Conservation (phyloP, 139 green algal species). For the Chlorella sp. region DNA sequence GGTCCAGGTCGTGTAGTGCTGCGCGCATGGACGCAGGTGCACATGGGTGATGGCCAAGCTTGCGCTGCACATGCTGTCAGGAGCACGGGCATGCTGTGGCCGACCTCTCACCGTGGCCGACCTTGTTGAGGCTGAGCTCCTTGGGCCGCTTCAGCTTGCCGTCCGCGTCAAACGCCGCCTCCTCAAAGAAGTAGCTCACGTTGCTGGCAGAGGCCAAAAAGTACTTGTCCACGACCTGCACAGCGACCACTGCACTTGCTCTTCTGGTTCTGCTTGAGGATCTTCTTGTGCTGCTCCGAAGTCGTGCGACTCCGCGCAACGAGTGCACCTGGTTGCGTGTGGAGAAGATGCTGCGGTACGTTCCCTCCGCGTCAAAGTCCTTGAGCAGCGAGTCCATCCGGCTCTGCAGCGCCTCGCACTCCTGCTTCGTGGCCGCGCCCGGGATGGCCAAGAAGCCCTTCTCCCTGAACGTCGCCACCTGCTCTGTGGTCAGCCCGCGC, state of each 20-base stretch:
- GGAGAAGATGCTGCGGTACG: neutral
- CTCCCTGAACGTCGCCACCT: neutral
- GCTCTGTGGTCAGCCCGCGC: too few relatives aligned
- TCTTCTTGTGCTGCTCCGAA: too few relatives aligned
- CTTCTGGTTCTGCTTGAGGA: too few relatives aligned
- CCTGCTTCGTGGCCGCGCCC: neutral
- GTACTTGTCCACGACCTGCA: constrained; percentile 55
- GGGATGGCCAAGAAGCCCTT: neutral
- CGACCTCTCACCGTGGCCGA: constrained; percentile 62
- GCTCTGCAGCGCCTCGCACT: neutral
- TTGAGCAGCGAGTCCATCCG: neutral
- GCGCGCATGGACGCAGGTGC: constrained; percentile 6
- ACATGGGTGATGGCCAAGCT: too few relatives aligned
- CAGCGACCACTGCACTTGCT: too few relatives aligned
- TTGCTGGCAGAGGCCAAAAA: constrained; percentile 66
- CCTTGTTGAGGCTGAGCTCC: constrained; percentile 82
- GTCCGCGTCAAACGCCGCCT: constrained; percentile 72
- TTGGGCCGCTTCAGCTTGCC: constrained; percentile 40
- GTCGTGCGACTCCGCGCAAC: too few relatives aligned
- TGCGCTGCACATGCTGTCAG: neutral
- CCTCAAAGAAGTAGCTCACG: constrained; percentile 68
- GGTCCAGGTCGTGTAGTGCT: constrained; percentile 92
- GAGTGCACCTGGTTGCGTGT: neutral
- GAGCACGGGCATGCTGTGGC: neutral
- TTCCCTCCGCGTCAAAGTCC: neutral